These are phyloP conservation scores for Coemansia sp. DNA, from an alignment of 192 early-diverging fungal genomes.

Conservation along the genomic window DNA sequence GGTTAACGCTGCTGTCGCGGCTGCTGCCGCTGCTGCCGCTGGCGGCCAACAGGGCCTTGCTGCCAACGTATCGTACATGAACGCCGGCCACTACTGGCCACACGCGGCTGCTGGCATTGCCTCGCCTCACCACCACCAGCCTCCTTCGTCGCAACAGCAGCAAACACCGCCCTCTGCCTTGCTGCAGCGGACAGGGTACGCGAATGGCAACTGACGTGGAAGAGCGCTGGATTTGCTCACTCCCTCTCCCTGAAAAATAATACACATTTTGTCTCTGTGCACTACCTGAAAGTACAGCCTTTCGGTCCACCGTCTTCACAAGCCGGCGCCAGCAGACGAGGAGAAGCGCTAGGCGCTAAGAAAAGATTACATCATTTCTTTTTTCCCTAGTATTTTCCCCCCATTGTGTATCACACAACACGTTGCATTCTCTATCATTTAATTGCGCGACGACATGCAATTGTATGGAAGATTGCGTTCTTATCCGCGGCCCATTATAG, in stretches of 20 bases:
- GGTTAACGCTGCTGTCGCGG: constrained; percentile 33
- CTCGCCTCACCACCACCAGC: constrained; percentile 40
- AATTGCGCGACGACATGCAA: neutral
- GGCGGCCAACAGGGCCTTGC: constrained; percentile 18
- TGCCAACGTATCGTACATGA: constrained; percentile 36
- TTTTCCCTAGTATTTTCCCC: neutral
- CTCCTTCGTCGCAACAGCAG: constrained; percentile 19
- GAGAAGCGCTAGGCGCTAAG: neutral
- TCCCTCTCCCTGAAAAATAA: constrained; percentile 1
- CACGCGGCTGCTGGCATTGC: constrained; percentile 15
- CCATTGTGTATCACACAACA: constrained; percentile 1
- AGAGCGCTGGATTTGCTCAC: neutral
- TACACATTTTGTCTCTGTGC: constrained; percentile 6
- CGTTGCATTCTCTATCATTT: neutral
- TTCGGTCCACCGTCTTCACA: neutral
- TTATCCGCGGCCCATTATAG: constrained; percentile 1
- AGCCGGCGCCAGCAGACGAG: neutral
- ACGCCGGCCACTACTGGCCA: constrained; percentile 37
- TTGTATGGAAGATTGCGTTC: neutral
- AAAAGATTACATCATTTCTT: neutral
- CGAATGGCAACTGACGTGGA: constrained; percentile 13
- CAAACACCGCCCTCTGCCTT: constrained; percentile 18
- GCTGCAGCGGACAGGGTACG: constrained; percentile 44
- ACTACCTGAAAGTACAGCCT: neutral
- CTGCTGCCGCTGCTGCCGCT: constrained; percentile 27